Conservation (phyloP, 2,329 filamentous ascomycete genomes). For the Verticillium longisporum region DNA sequence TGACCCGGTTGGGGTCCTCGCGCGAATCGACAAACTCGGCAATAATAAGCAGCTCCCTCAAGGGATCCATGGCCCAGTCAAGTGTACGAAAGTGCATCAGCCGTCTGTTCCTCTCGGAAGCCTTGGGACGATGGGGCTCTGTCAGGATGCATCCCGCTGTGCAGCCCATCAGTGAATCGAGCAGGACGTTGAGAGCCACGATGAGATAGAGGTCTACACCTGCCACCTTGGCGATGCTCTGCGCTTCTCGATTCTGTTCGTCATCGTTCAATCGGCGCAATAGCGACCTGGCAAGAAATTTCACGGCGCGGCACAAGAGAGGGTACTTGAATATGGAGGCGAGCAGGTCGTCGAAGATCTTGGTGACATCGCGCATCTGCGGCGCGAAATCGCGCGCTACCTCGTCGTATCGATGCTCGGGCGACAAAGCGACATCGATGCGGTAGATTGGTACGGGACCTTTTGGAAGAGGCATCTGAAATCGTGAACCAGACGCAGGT, state of each 20-base stretch:
- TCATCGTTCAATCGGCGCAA: slow-evolving; percentile 40
- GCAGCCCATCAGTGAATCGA: slow-evolving; percentile 57
- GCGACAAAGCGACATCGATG: slow-evolving; percentile 49
- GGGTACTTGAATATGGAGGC: slow-evolving; percentile 12
- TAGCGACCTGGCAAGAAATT: slow-evolving; percentile 32
- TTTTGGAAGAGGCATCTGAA: slow-evolving; percentile 4
- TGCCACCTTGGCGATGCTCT: slow-evolving; percentile 41
- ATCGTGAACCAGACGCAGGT: neutral
- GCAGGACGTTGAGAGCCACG: slow-evolving; percentile 50
- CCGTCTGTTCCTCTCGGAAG: slow-evolving; percentile 7
- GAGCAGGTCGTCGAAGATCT: slow-evolving; percentile 44
- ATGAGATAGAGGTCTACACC: slow-evolving; percentile 49
- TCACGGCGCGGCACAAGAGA: slow-evolving; percentile 18
- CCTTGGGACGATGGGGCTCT: slow-evolving; percentile 9
- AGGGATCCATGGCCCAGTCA: slow-evolving; percentile 46
- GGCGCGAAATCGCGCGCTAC: slow-evolving; percentile 37
- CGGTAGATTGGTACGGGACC: slow-evolving; percentile 12
- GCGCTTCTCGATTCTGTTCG: slow-evolving; percentile 52
- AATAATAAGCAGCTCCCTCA: slow-evolving; percentile 42
- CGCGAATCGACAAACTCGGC: slow-evolving; percentile 37
- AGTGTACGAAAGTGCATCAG: slow-evolving; percentile 47
- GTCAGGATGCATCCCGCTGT: slow-evolving; percentile 41
- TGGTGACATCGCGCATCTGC: slow-evolving; percentile 31
- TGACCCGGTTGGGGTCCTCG: slow-evolving; percentile 22
- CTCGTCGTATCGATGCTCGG: slow-evolving; percentile 41